These are phyloP conservation scores for Colletotrichum horii DNA, from an alignment of 2,329 filamentous ascomycete species.

Conservation along the genomic window DNA sequence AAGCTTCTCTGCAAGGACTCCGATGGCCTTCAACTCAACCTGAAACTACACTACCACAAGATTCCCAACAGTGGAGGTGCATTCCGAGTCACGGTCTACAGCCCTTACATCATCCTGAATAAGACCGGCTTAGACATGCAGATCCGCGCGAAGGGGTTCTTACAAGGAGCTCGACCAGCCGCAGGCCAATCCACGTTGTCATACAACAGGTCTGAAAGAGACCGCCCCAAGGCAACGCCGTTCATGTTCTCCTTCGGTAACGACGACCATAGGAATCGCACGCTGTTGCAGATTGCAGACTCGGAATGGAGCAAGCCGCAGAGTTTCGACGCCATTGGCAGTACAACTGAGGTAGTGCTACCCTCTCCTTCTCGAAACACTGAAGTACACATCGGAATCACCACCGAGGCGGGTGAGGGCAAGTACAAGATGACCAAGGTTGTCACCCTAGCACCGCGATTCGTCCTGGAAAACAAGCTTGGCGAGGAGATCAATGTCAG, in stretches of 20 bases:
- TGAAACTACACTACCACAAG: conserved; percentile 89
- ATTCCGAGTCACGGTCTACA: conserved; percentile 94
- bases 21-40: conserved; percentile 76
- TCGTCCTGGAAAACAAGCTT: conserved; percentile 92
- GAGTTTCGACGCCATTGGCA: conserved; percentile 97
- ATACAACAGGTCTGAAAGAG: conserved; percentile 50
- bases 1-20: conserved; percentile 83
- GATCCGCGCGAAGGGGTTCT: conserved; percentile 86
- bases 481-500: conserved; percentile 87
- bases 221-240: conserved; percentile 77
- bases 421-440: conserved; percentile 99
- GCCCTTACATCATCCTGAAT: conserved; percentile 93
- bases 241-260: conserved; percentile 96
- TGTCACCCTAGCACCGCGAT: conserved; percentile 89
- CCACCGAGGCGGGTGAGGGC: conserved; percentile 87
- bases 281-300: conserved; percentile 83
- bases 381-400: conserved; percentile 91
- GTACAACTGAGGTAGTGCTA: conserved; percentile 85
- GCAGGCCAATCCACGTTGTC: conserved; percentile 75
- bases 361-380: conserved; percentile 72
- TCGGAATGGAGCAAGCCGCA: conserved; percentile 97
- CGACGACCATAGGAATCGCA: conserved; percentile 90
- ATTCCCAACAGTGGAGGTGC: conserved; percentile 92
- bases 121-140: conserved; percentile 90
- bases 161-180: conserved; percentile 81